These are phyloP conservation scores for Fusarium protoensiforme DNA, from an alignment of 2,329 filamentous ascomycete species.

Conservation along the genomic window DNA sequence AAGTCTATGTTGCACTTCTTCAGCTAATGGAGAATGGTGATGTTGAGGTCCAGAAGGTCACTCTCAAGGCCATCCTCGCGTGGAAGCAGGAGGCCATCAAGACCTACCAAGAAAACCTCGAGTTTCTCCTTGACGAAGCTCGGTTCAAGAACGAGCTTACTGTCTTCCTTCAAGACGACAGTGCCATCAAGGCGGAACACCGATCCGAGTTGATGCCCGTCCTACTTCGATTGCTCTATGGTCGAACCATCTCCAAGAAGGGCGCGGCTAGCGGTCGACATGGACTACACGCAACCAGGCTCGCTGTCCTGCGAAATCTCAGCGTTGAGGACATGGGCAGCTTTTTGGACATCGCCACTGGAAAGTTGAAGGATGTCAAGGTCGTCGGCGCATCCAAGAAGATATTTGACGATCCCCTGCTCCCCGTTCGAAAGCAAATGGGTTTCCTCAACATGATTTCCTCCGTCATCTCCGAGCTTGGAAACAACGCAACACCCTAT, in stretches of 20 bases:
- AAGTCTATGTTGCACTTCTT: constrained; percentile 81
- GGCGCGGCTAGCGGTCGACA: constrained; percentile 81
- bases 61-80: constrained; percentile 84
- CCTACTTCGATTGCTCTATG: constrained; percentile 87
- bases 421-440: constrained; percentile 82
- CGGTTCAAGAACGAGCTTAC: constrained; percentile 95
- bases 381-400: constrained; percentile 66
- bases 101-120: constrained; percentile 85
- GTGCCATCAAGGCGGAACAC: constrained; percentile 79
- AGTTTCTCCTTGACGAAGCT: constrained; percentile 89
- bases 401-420: constrained; percentile 66
- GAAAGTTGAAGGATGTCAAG: constrained; percentile 71
- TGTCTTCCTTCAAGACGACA: constrained; percentile 82
- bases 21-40: constrained; percentile 88
- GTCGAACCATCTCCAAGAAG: constrained; percentile 85
- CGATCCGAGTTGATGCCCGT: constrained; percentile 82
- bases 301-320: constrained; percentile 84
- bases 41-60: constrained; percentile 85
- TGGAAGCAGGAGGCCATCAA: constrained; percentile 86
- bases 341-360: constrained; percentile 86
- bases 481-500: constrained; percentile 76
- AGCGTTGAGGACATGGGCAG: constrained; percentile 77
- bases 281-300: constrained; percentile 82
- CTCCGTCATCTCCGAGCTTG: constrained; percentile 86
- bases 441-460: constrained; percentile 94